Evolutionary conservation across 176 grass and related monocot species (phyloP).

Genomic region (Oryza meridionalis): DNA sequence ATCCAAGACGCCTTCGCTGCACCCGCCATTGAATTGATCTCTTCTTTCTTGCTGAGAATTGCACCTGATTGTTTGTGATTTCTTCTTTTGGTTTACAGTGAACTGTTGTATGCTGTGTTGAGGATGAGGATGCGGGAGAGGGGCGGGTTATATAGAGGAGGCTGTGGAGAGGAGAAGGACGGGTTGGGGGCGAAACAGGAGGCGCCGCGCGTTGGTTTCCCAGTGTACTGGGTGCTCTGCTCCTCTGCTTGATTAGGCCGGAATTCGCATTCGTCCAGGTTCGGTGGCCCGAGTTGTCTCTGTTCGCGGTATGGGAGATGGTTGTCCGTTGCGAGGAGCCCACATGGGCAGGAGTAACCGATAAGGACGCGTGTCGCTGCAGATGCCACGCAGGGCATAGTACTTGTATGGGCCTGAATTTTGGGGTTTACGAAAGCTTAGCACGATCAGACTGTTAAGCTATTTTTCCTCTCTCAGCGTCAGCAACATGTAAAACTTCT

Average conservation of each 20-base stretch:
- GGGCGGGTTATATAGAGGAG: background rate
- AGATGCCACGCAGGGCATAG: no score
- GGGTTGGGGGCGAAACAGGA: background rate
- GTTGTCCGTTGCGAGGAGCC: background rate
- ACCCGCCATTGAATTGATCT: constrained; percentile 33
- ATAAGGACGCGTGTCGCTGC: background rate
- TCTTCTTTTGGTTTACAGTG: background rate
- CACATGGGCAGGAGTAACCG: background rate
- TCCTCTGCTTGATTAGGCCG: background rate
- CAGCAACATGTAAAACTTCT: no score
- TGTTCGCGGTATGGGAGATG: background rate
- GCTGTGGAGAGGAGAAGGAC: no score
- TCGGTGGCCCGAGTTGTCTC: background rate
- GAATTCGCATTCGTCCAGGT: background rate
- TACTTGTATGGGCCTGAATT: no score
- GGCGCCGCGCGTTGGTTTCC: constrained; percentile 19
- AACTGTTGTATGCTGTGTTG: background rate
- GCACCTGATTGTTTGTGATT: background rate
- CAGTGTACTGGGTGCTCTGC: constrained; percentile 16
- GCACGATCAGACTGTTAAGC: no score
- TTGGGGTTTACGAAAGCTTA: no score
- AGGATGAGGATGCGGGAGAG: background rate
- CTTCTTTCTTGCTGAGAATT: background rate
- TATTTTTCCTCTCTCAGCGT: no score
- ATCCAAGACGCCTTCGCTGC: constrained; percentile 55